phyloP scores from a whole-genome alignment of 2,329 filamentous ascomycete genomes.

The Juglanconis juglandina region DNA sequence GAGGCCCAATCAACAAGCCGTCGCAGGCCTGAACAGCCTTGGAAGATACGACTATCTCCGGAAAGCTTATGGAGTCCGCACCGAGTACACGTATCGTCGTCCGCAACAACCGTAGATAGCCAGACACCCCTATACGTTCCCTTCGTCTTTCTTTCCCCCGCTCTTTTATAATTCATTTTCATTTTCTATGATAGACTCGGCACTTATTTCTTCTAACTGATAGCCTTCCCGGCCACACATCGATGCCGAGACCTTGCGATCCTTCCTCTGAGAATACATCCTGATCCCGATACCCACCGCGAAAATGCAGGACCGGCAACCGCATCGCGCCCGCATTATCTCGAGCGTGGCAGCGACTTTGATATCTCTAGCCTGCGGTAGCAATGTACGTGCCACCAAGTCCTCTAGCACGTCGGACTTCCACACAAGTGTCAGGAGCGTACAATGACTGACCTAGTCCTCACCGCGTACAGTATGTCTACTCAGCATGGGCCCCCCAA shows the following conservation, averaged over 20 bases:
- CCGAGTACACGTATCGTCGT: background rate
- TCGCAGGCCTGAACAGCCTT: background rate
- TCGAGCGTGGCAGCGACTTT: conserved; percentile 82
- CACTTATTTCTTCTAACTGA: background rate
- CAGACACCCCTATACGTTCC: background rate
- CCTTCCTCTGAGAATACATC: background rate
- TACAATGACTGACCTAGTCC: conserved; percentile 14
- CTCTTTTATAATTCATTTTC: background rate
- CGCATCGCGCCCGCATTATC: conserved; percentile 66
- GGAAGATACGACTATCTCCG: conserved; percentile 3
- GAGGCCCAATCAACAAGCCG: background rate
- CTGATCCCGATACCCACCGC: conserved; percentile 6
- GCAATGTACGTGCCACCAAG: conserved; percentile 63
- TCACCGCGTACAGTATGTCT: conserved; percentile 72
- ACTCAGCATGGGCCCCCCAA: conserved; percentile 95
- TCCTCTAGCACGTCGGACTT: background rate
- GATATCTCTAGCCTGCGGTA: conserved; percentile 86
- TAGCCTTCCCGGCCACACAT: background rate
- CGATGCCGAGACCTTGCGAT: background rate
- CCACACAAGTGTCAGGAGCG: background rate
- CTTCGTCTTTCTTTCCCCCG: background rate
- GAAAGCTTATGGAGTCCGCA: conserved; percentile 1
- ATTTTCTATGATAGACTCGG: background rate
- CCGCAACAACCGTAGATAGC: background rate
- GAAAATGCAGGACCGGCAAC: conserved; percentile 45